These are phyloP conservation scores for Nannochloropsis salina DNA, from an alignment of 108 stramenopile genomes.

Conservation along the genomic window DNA sequence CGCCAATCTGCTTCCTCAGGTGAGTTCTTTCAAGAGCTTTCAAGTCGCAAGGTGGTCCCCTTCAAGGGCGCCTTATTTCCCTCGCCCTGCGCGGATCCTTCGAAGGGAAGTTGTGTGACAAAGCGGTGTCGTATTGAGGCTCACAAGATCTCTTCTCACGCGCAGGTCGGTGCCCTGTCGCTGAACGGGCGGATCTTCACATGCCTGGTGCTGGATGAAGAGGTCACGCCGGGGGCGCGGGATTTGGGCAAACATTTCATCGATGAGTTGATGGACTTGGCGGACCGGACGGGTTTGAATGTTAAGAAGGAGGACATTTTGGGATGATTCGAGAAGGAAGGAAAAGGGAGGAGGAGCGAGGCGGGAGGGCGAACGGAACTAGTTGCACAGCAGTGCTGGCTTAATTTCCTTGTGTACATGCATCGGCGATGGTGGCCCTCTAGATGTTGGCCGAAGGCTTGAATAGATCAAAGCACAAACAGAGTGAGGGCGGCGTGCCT, in stretches of 20 bases:
- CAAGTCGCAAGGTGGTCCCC: not conserved
- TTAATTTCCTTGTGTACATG: too few species aligned
- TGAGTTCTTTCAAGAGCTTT: not conserved
- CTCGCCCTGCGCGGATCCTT: not conserved
- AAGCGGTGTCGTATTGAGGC: not conserved
- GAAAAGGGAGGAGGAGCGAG: conserved; percentile 2
- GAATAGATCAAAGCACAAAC: too few species aligned
- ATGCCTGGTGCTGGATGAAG: not conserved
- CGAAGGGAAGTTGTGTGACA: not conserved
- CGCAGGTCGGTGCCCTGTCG: conserved; percentile 1
- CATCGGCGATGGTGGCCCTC: too few species aligned
- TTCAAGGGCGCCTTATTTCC: not conserved
- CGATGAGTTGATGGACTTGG: conserved; percentile 21
- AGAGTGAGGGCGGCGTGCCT: too few species aligned
- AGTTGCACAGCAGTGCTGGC: too few species aligned
- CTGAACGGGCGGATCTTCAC: not conserved
- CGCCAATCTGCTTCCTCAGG: conserved; percentile 55
- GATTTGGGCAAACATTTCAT: not conserved
- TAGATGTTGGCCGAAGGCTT: too few species aligned
- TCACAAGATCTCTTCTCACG: not conserved
- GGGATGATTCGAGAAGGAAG: not conserved
- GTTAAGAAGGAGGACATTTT: conserved; percentile 21
- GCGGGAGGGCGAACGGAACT: not conserved
- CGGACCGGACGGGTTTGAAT: not conserved
- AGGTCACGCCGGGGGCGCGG: not conserved